These are phyloP conservation scores for Peterozyma xylosa DNA, from an alignment of 805 yeast species.

Conservation along the genomic window DNA sequence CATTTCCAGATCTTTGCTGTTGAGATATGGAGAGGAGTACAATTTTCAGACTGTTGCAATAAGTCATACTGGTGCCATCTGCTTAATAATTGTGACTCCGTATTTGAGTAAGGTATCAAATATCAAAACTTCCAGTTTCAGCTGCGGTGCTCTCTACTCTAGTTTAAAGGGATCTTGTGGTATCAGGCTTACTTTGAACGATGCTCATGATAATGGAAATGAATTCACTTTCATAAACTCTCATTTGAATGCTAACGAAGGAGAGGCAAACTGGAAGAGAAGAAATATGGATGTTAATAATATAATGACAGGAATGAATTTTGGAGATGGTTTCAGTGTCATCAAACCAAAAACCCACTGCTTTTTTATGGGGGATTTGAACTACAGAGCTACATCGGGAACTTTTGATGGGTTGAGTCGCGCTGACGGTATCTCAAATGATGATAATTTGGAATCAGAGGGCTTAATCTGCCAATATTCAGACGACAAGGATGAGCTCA, in stretches of 20 bases:
- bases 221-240: constrained; percentile 54
- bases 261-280: constrained; percentile 31
- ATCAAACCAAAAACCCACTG: constrained; percentile 49
- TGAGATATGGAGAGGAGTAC: constrained; percentile 23
- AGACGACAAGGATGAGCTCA: constrained; percentile 40
- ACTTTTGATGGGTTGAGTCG: constrained; percentile 2
- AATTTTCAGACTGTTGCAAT: constrained; percentile 34
- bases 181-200: constrained; percentile 34
- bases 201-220: constrained; percentile 10
- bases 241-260: constrained; percentile 80
- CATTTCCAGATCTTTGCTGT: constrained; percentile 25
- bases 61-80: constrained; percentile 51
- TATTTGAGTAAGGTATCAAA: constrained; percentile 19
- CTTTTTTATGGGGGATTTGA: constrained; percentile 80
- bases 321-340: constrained; percentile 48
- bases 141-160: constrained; percentile 54
- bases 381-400: constrained; percentile 51
- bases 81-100: constrained; percentile 43
- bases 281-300: constrained; percentile 47
- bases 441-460: not conserved
- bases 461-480: not conserved
- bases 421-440: constrained; percentile 12
- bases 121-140: constrained; percentile 24
- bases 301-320: constrained; percentile 46
- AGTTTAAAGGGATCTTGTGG: constrained; percentile 74